Conservation (phyloP, 2,329 filamentous ascomycete genomes). For the Diaporthe caulivora region DNA sequence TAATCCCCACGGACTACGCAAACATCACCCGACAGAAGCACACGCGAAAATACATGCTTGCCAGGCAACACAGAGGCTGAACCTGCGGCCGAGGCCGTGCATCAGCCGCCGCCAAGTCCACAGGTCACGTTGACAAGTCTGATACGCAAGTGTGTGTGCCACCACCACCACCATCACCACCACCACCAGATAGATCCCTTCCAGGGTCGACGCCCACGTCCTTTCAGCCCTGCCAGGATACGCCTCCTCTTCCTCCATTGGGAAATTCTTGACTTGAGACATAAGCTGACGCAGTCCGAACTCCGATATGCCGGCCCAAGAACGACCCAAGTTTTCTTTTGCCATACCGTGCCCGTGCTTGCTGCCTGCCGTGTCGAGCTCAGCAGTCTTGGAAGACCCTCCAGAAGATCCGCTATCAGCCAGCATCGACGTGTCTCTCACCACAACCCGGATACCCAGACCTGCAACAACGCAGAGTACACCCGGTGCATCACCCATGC, state of each 20-base stretch:
- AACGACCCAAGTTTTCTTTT: too few relatives aligned
- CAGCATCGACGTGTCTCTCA: not conserved
- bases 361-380: not conserved
- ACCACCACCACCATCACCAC: too few relatives aligned
- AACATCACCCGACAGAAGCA: not conserved
- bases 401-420: not conserved
- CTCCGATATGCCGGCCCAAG: constrained; percentile 2
- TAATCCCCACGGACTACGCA: not conserved
- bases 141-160: constrained; percentile 17
- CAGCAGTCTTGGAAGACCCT: not conserved
- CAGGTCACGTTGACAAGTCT: constrained; percentile 23
- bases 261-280: constrained; percentile 4
- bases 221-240: constrained; percentile 18
- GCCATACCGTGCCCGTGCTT: not conserved
- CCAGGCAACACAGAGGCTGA: constrained; percentile 19
- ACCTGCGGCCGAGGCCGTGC: not conserved
- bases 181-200: too few relatives aligned
- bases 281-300: constrained; percentile 24
- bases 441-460: too few relatives aligned
- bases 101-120: constrained; percentile 26
- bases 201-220: not conserved
- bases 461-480: too few relatives aligned
- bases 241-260: not conserved
- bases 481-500: too few relatives aligned
- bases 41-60: not conserved